These are phyloP conservation scores for Suillus subaureus DNA, from an alignment of 768 basidiomycete species.

Conservation along the genomic window DNA sequence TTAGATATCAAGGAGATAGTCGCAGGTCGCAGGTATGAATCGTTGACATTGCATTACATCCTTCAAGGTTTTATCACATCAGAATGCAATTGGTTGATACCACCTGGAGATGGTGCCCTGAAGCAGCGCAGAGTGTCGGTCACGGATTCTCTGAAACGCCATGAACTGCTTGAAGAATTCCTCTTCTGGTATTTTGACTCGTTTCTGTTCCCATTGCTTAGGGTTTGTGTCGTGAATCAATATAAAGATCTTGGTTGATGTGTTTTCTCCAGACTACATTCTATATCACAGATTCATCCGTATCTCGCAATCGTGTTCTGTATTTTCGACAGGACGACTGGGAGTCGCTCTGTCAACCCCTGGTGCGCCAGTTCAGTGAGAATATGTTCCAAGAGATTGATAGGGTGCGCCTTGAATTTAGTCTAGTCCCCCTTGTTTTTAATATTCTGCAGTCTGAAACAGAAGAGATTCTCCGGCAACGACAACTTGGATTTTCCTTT, in stretches of 20 bases:
- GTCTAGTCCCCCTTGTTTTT: neutral
- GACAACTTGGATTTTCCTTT: conserved; percentile 81
- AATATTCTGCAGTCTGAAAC: conserved; percentile 56
- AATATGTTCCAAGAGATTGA: conserved; percentile 73
- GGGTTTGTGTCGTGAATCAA: conserved; percentile 46
- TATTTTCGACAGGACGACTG: conserved; percentile 97
- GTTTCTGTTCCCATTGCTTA: conserved; percentile 77
- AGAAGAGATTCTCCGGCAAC: conserved; percentile 64
- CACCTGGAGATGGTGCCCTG: conserved; percentile 37
- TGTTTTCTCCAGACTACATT: conserved; percentile 71
- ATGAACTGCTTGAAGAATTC: conserved; percentile 85
- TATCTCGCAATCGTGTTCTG: conserved; percentile 77
- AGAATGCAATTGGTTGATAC: conserved; percentile 80
- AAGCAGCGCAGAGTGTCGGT: conserved; percentile 55
- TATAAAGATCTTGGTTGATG: neutral
- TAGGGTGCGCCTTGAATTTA: conserved; percentile 47
- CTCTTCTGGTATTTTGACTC: conserved; percentile 94
- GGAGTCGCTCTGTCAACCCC: conserved; percentile 78
- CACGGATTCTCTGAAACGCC: conserved; percentile 72
- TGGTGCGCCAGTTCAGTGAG: conserved; percentile 71
- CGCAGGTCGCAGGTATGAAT: conserved; percentile 77
- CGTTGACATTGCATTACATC: conserved; percentile 70
- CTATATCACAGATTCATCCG: conserved; percentile 91
- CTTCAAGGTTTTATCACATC: conserved; percentile 75
- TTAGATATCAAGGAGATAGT: conserved; percentile 80